phyloP scores from a whole-genome alignment of 495 filamentous ascomycete species.

The Glutinoglossum americanum region DNA sequence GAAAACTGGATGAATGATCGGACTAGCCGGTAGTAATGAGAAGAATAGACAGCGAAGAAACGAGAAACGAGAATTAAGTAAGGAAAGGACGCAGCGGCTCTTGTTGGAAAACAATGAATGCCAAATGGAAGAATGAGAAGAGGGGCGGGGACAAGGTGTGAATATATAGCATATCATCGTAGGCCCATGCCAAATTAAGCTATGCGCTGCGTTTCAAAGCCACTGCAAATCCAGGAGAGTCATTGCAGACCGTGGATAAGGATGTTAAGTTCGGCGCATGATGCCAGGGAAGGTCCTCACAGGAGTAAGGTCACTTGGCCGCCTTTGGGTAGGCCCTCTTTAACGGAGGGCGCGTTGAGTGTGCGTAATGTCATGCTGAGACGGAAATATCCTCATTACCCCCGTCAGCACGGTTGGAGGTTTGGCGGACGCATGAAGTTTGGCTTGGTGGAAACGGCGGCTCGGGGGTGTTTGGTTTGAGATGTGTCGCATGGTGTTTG shows the following conservation, averaged over 20 bases:
- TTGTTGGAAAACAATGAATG: background rate
- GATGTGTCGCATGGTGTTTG: background rate
- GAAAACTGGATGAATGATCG: background rate
- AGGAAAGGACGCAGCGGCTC: background rate
- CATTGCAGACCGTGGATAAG: no score
- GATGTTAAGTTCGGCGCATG: background rate
- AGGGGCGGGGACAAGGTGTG: background rate
- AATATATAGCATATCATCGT: background rate
- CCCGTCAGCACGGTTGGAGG: background rate
- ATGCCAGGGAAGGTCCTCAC: background rate
- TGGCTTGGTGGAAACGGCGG: background rate
- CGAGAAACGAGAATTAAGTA: background rate
- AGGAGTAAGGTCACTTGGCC: background rate
- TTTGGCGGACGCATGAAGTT: background rate
- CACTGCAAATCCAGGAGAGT: background rate
- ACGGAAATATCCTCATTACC: background rate
- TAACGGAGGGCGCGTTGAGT: background rate
- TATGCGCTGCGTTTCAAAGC: background rate
- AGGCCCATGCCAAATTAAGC: background rate
- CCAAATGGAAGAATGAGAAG: background rate
- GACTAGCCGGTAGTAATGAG: background rate
- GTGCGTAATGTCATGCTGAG: background rate
- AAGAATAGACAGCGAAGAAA: background rate
- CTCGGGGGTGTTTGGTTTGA: background rate
- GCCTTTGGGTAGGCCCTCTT: background rate